These are phyloP conservation scores for Pharus latifolius DNA, from an alignment of 176 grass and related monocot genomes.

Conservation along the genomic window DNA sequence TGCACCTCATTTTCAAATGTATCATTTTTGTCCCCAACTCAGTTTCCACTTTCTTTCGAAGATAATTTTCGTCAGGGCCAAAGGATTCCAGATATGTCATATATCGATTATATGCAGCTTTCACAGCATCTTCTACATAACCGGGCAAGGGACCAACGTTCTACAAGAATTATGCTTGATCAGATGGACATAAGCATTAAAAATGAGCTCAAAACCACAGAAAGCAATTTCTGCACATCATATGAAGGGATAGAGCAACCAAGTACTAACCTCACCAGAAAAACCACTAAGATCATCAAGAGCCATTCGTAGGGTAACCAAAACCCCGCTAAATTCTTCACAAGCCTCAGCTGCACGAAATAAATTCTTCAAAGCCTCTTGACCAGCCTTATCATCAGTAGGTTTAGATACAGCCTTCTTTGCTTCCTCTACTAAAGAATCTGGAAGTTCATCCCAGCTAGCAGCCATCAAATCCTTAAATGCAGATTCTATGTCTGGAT, in stretches of 20 bases:
- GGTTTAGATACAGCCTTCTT: constrained; percentile 64
- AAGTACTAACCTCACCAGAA: constrained; percentile 57
- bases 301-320: constrained; percentile 80
- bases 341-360: constrained; percentile 79
- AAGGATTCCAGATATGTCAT: constrained; percentile 81
- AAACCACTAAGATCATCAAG: constrained; percentile 84
- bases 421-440: constrained; percentile 49
- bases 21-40: constrained; percentile 97
- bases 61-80: constrained; percentile 55
- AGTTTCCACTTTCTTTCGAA: constrained; percentile 85
- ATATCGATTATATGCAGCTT: constrained; percentile 70
- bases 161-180: constrained; percentile 34
- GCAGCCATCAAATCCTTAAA: constrained; percentile 91
- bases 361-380: constrained; percentile 66
- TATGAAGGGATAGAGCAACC: constrained; percentile 6
- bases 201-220: not conserved
- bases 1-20: constrained; percentile 97
- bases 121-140: constrained; percentile 85
- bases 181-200: constrained; percentile 6
- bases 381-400: constrained; percentile 46
- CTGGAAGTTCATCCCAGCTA: constrained; percentile 78
- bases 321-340: constrained; percentile 67
- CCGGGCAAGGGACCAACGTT: constrained; percentile 70
- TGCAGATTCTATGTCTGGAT: constrained; percentile 65
- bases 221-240: not conserved